A percentile compares a stretch with the other conserved stretches of the same genome.
phyloP scores from a whole-genome alignment of 345 rosid genomes.

The Euclidium syriacum region DNA sequence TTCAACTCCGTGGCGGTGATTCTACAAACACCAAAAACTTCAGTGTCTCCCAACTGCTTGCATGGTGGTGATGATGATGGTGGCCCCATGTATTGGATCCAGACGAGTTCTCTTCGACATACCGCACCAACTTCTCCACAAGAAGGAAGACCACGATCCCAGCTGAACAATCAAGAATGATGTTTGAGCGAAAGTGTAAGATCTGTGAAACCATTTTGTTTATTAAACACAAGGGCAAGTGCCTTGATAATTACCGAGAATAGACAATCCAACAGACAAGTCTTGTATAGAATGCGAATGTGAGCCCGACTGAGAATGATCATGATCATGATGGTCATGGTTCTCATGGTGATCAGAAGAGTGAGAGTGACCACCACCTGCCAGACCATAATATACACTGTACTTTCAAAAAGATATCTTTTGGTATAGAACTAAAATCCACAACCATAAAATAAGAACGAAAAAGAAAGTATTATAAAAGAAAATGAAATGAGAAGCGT shows the following conservation, averaged over 20 bases:
- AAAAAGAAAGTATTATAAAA: neutral
- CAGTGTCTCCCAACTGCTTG: constrained; percentile 45
- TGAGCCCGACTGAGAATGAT: constrained; percentile 41
- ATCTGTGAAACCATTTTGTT: neutral
- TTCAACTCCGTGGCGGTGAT: no score
- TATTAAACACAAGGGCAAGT: neutral
- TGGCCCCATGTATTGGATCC: constrained; percentile 56
- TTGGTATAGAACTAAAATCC: neutral
- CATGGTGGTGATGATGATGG: constrained; percentile 62
- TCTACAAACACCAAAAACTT: no score
- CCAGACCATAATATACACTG: constrained; percentile 7
- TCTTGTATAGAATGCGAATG: constrained; percentile 74
- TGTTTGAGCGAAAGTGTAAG: constrained; percentile 19
- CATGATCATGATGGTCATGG: constrained; percentile 42
- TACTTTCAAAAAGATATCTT: neutral
- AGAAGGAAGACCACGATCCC: constrained; percentile 93
- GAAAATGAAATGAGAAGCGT: neutral
- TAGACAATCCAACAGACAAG: constrained; percentile 81
- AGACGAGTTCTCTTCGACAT: constrained; percentile 67
- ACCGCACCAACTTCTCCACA: constrained; percentile 92
- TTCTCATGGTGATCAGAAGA: constrained; percentile 53
- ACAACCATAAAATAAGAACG: neutral
- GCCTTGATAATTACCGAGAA: constrained; percentile 53
- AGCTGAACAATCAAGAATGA: constrained; percentile 50
- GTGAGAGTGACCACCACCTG: constrained; percentile 88